These are phyloP conservation scores for Ganoderma sinense DNA, from an alignment of 1,284 basidiomycete genomes.

Conservation along the genomic window DNA sequence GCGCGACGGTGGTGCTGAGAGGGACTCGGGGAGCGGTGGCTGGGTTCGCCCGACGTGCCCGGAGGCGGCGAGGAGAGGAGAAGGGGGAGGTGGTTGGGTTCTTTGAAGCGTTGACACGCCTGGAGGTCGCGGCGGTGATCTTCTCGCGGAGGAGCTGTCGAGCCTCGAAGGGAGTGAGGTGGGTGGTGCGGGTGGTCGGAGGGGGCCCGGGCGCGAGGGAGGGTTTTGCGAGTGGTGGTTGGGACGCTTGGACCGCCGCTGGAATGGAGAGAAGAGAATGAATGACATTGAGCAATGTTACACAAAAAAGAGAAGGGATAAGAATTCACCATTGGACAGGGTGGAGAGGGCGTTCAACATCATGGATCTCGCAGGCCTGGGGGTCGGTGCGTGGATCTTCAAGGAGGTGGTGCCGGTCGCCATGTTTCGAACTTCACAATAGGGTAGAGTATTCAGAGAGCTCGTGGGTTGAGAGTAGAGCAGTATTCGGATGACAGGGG, in stretches of 20 bases:
- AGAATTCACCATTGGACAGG: background rate
- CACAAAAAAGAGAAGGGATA: no score
- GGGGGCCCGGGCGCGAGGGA: no score
- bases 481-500: no score
- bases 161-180: background rate
- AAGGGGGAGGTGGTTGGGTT: background rate
- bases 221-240: background rate
- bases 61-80: background rate
- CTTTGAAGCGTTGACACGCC: background rate
- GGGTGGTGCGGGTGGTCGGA: background rate
- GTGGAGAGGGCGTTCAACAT: background rate
- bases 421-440: background rate
- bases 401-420: background rate
- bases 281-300: background rate
- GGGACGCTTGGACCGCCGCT: background rate
- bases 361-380: background rate
- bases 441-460: no score
- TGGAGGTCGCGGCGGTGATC: background rate
- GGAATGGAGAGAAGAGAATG: background rate
- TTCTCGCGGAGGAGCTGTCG: background rate
- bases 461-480: background rate
- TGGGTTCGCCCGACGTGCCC: background rate
- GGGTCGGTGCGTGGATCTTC: background rate
- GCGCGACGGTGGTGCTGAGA: background rate
- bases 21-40: background rate